A percentile compares a stretch with the other conserved stretches of the same genome.
These are phyloP conservation scores for Lagenidium sp. DNA, from an alignment of 352 stramenopile species.

Conservation along the genomic window DNA sequence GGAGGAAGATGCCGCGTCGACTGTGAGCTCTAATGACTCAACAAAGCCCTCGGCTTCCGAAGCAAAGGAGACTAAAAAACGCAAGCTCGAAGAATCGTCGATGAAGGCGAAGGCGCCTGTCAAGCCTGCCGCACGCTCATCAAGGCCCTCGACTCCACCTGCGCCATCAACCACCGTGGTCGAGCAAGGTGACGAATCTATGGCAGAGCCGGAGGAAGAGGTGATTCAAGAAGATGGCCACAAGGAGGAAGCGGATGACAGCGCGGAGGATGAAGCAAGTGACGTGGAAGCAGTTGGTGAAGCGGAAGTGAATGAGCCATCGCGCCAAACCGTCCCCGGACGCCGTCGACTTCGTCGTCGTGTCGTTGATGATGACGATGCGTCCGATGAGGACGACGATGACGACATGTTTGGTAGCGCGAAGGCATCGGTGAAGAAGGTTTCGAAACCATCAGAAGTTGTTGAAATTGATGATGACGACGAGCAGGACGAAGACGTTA, in stretches of 20 bases:
- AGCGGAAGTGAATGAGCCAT: not conserved
- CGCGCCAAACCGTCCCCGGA: conserved; percentile 12
- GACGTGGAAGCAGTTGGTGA: not conserved
- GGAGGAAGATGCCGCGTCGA: too few species aligned
- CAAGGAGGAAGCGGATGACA: conserved; percentile 15
- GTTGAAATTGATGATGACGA: conserved; percentile 12
- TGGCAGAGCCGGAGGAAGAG: conserved; percentile 7
- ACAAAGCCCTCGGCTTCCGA: too few species aligned
- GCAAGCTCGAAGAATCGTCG: conserved; percentile 6
- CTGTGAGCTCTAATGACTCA: too few species aligned
- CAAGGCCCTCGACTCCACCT: too few species aligned
- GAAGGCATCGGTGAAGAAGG: conserved; percentile 6
- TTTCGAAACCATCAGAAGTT: conserved; percentile 6
- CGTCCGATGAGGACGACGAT: conserved; percentile 31
- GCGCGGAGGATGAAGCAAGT: conserved; percentile 14
- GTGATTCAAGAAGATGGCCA: conserved; percentile 15
- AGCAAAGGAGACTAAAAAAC: too few species aligned
- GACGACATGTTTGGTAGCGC: conserved; percentile 22
- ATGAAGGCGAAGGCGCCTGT: not conserved
- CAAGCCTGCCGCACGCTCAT: not conserved
- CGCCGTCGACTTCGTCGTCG: conserved; percentile 53
- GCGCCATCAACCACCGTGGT: too few species aligned
- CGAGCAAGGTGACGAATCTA: not conserved
- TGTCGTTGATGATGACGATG: conserved; percentile 41
- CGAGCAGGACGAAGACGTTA: too few species aligned